Evolutionary conservation across 2,329 filamentous ascomycete species (phyloP).

Genomic region (Myriosclerotinia scirpicola): DNA sequence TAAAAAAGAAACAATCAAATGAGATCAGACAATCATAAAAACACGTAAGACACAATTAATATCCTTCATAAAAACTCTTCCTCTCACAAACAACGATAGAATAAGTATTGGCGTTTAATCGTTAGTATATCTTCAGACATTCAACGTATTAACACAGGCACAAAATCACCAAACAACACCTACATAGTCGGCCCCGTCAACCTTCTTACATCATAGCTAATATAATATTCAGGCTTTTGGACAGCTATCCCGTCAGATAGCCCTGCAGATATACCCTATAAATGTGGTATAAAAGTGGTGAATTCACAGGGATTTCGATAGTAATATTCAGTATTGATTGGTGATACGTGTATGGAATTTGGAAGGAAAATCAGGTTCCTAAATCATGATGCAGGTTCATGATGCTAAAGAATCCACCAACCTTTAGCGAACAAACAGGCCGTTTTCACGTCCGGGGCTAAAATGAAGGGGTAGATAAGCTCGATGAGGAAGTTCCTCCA

Average conservation of each 20-base stretch:
- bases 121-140: neutral
- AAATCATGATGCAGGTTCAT: neutral
- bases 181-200: neutral
- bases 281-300: neutral
- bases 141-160: neutral
- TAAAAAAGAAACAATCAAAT: neutral
- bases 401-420: too few species aligned
- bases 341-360: conserved; percentile 3
- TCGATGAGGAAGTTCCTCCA: neutral
- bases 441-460: neutral
- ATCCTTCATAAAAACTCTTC: neutral
- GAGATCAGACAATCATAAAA: conserved; percentile 14
- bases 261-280: conserved; percentile 13
- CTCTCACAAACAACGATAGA: neutral
- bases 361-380: neutral
- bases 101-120: neutral
- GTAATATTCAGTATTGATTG: conserved; percentile 18
- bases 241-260: too few species aligned
- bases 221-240: conserved; percentile 5
- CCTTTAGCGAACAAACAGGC: neutral
- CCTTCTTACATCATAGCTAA: conserved; percentile 8
- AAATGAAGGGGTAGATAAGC: neutral
- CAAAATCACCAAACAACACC: neutral
- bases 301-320: conserved; percentile 9
- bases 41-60: conserved; percentile 2